Evolutionary conservation across 768 basidiomycete species (phyloP).

Genomic region (Trametes sanguinea): DNA sequence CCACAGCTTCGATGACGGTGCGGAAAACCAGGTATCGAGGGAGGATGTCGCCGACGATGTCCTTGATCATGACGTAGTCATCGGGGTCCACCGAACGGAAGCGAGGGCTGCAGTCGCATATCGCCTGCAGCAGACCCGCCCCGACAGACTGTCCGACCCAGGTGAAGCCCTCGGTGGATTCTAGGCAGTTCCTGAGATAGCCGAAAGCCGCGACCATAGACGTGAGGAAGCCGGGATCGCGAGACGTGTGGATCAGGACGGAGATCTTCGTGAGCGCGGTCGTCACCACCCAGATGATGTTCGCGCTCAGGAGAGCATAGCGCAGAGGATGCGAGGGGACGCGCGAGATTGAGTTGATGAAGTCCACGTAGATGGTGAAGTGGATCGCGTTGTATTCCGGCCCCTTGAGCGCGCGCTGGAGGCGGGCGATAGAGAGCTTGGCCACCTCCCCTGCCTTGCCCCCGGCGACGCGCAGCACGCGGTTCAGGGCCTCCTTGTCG

Average conservation of each 20-base stretch:
- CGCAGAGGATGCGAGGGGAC: conserved; percentile 34
- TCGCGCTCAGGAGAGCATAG: conserved; percentile 35
- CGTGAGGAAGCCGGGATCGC: conserved; percentile 27
- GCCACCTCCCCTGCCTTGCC: conserved; percentile 33
- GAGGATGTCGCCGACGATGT: conserved; percentile 32
- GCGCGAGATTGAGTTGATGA: conserved; percentile 37
- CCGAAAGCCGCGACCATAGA: conserved; percentile 35
- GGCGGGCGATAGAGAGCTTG: conserved; percentile 33
- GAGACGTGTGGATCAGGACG: conserved; percentile 25
- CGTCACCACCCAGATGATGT: conserved; percentile 35
- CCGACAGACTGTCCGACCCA: conserved; percentile 38
- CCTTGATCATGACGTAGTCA: conserved; percentile 35
- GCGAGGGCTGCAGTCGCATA: conserved; percentile 32
- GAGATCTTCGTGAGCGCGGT: conserved; percentile 35
- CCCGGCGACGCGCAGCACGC: conserved; percentile 33
- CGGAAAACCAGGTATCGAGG: conserved; percentile 42
- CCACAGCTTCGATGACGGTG: conserved; percentile 37
- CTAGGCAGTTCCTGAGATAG: conserved; percentile 38
- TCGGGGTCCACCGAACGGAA: conserved; percentile 33
- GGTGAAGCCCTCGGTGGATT: conserved; percentile 41
- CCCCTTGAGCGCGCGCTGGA: conserved; percentile 28
- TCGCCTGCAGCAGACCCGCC: conserved; percentile 37
- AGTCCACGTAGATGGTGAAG: conserved; percentile 33
- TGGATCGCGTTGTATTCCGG: conserved; percentile 25
- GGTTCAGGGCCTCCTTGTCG: conserved; percentile 28